phyloP scores from a whole-genome alignment of 352 stramenopile species.

The Globisporangium emineosum region DNA sequence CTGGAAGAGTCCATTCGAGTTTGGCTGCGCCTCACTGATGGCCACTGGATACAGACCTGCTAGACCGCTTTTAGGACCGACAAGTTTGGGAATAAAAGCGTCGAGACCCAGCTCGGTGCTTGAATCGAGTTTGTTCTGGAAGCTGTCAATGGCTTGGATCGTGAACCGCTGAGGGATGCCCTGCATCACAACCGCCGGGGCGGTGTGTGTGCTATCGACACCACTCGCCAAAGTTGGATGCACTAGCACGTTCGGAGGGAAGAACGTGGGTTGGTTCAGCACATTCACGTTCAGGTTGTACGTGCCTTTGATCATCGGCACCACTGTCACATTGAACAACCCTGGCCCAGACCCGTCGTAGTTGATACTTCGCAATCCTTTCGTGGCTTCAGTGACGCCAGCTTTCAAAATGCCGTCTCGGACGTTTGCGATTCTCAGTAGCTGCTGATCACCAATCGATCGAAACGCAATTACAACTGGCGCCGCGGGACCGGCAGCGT shows the following conservation, averaged over 20 bases:
- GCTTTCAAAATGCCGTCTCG: conserved; percentile 56
- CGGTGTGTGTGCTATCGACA: conserved; percentile 71
- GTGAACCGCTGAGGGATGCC: conserved; percentile 70
- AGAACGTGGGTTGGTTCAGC: conserved; percentile 43
- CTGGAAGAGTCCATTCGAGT: conserved; percentile 87
- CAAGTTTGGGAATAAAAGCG: conserved; percentile 61
- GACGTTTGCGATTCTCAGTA: conserved; percentile 33
- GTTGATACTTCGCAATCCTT: conserved; percentile 66
- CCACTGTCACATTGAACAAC: conserved; percentile 83
- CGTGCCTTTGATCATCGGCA: conserved; percentile 70
- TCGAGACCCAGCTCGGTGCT: conserved; percentile 53
- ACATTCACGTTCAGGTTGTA: conserved; percentile 67
- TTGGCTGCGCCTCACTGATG: conserved; percentile 52
- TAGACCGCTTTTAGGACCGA: conserved; percentile 26
- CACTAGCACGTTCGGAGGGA: conserved; percentile 76
- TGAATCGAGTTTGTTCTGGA: conserved; percentile 88
- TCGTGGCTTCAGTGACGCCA: conserved; percentile 46
- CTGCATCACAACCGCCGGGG: conserved; percentile 76
- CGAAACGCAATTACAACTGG: conserved; percentile 48
- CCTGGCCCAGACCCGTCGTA: conserved; percentile 61
- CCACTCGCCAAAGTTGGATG: conserved; percentile 70
- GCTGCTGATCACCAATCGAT: conserved; percentile 38
- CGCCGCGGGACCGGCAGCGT: conserved; percentile 14
- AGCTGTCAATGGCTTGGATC: conserved; percentile 89
- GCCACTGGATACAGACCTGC: conserved; percentile 32